Evolutionary conservation across 2,329 filamentous ascomycete genomes (phyloP).

Genomic region (Corinectria fuckeliana): DNA sequence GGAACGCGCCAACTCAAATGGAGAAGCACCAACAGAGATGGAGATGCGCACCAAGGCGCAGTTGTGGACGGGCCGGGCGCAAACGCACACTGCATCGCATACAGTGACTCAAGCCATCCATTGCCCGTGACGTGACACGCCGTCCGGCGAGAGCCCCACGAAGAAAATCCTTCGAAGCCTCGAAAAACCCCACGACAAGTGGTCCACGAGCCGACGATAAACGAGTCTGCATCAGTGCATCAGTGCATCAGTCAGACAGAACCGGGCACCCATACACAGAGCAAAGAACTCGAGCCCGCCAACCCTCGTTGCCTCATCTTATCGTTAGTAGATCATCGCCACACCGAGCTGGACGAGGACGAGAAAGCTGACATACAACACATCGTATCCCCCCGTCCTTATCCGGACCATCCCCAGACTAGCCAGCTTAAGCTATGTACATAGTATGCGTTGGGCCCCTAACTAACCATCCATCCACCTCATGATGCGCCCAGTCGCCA

Average conservation of each 20-base stretch:
- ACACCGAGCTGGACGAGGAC: not conserved
- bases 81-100: conserved; percentile 22
- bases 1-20: conserved; percentile 9
- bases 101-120: conserved; percentile 4
- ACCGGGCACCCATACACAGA: not conserved
- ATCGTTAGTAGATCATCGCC: not conserved
- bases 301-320: not conserved
- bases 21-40: conserved; percentile 3
- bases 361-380: not conserved
- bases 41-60: not conserved
- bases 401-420: not conserved
- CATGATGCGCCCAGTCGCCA: not conserved
- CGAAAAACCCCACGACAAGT: not conserved
- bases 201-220: not conserved
- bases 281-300: not conserved
- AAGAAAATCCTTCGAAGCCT: not conserved
- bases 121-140: conserved; percentile 2
- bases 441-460: not conserved
- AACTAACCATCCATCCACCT: not conserved
- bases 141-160: not conserved
- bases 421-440: too few species aligned
- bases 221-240: not conserved
- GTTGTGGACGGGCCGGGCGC: not conserved
- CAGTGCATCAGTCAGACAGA: not conserved
- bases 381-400: not conserved